These are phyloP conservation scores for Solanum microdontum DNA, from an alignment of 257 asterid species.

Conservation along the genomic window DNA sequence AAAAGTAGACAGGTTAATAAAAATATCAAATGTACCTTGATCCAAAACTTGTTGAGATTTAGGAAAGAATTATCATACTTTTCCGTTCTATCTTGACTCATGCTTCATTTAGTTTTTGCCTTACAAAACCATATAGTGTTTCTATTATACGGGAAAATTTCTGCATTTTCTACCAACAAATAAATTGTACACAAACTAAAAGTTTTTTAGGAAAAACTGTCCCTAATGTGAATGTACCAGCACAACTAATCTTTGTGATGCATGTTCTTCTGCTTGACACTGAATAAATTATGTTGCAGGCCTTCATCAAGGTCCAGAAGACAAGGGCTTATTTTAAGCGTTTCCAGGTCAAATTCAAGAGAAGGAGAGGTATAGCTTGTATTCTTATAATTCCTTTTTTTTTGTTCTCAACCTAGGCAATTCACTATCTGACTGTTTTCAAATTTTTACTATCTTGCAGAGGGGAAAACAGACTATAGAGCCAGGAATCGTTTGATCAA, in stretches of 20 bases:
- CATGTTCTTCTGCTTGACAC: background rate
- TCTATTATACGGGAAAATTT: background rate
- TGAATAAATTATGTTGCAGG: constrained; percentile 19
- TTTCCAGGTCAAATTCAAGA: constrained; percentile 65
- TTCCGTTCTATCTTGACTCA: background rate
- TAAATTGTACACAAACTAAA: background rate
- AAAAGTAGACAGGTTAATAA: background rate
- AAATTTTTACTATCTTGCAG: constrained; percentile 11
- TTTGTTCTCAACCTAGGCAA: background rate
- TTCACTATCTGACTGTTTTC: background rate
- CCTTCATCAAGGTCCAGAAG: constrained; percentile 59
- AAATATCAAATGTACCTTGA: background rate
- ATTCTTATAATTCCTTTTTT: background rate
- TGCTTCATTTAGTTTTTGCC: background rate
- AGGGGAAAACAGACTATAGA: constrained; percentile 69
- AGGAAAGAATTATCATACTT: background rate
- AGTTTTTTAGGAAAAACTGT: background rate
- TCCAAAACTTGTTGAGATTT: background rate
- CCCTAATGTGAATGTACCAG: background rate
- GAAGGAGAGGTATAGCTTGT: constrained; percentile 51
- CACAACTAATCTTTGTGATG: background rate
- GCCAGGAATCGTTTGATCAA: constrained; percentile 65
- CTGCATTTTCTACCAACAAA: background rate
- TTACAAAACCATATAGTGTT: background rate
- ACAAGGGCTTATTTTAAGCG: constrained; percentile 61